Evolutionary conservation across 2,329 filamentous ascomycete genomes (phyloP), one percentile per base, ranked within the genome.

Genomic region (Pseudogymnoascus sp.): DNA sequence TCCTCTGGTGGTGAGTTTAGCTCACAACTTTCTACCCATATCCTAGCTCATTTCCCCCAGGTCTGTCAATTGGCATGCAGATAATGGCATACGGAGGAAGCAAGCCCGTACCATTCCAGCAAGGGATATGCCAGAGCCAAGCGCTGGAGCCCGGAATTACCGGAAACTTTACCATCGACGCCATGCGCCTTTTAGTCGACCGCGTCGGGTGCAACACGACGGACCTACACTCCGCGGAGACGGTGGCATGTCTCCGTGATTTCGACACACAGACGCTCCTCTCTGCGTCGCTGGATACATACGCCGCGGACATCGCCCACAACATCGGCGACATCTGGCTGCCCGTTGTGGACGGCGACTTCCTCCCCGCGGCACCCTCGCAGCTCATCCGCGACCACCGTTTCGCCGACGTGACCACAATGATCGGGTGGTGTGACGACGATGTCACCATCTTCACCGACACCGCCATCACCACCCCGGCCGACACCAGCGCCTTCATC

Each of bases 1-100:
- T 80, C 76, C 5, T 82, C 83, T 0, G 82, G 83, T 12, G 80
- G 74, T 7, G 84, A 87, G 69, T 85, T 83, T 61, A 79, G 69
- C 5, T 28, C 35, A 19, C 28, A 25, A 2, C 58, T 14, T 23
- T 62, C 41, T 35, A n/a, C 19, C n/a, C n/a, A 22, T 23, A 23
- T 41, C 78, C 78, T 5, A 73, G 74, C 49, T 82, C 84, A 59
- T 74, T 82, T 3, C 12, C 52, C 28, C 65, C 36, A 77, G 76
- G 75, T 7, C 68, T 78, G 2, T 70, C 77, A 8, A 74, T 79
- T 4, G 77, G 76, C 9, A 69, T 80, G 69, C 79, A 82, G 60
- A 75, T 80, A n/a, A 71, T 81, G 65, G 78, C 79, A 1, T 81
- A 78, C 62, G 79, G 78, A 12, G 78, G 71, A 16, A 72, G 65